phyloP scores from a whole-genome alignment of 139 green algal species.

The Gonium pectorale region DNA sequence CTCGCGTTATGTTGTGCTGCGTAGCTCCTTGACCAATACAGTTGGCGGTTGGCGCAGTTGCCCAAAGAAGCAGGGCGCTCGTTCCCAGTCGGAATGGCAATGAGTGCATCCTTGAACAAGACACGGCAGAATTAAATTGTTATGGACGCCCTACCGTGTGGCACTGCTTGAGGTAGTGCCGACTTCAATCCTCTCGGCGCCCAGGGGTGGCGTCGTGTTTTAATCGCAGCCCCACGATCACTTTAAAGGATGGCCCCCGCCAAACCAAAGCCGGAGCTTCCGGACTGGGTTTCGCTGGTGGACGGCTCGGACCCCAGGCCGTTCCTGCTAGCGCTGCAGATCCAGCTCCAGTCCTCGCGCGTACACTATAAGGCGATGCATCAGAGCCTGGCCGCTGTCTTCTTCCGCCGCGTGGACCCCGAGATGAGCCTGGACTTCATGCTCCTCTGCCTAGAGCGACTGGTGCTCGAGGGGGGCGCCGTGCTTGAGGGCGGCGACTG shows the following conservation, averaged over 20 bases:
- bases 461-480: not conserved
- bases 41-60: not conserved
- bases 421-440: slow-evolving; percentile 20
- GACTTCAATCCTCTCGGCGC: no score
- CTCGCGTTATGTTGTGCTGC: not conserved
- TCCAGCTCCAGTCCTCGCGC: not conserved
- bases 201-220: no score
- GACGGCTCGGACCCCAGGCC: not conserved
- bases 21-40: not conserved
- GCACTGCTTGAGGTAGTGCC: not conserved
- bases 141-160: not conserved
- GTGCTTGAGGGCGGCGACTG: no score
- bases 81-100: not conserved
- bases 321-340: not conserved
- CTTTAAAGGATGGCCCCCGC: not conserved
- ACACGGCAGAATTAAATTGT: not conserved
- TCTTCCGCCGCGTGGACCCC: not conserved
- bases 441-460: slow-evolving; percentile 4
- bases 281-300: not conserved
- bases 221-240: not conserved
- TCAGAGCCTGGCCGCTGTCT: not conserved
- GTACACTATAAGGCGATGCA: slow-evolving; percentile 11
- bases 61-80: not conserved
- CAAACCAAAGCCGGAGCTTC: not conserved
- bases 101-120: not conserved